Evolutionary conservation across 1,139 yeast genomes (phyloP).

Genomic region (Yarrowia galli): DNA sequence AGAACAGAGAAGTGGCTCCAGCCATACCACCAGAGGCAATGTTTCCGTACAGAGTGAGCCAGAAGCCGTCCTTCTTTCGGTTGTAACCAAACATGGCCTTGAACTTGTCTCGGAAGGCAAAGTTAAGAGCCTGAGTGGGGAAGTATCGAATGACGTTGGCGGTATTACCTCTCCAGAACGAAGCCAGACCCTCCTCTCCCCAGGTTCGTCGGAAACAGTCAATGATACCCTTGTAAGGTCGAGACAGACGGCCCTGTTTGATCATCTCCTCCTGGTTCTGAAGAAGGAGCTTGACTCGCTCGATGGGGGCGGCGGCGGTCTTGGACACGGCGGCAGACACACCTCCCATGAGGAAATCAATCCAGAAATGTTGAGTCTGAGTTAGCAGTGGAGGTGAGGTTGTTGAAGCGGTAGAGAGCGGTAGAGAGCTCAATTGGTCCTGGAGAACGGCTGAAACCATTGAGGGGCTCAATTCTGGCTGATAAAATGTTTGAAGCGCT

Average conservation of each 20-base stretch:
- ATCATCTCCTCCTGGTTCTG: conserved; percentile 86
- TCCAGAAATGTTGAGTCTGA: conserved; percentile 39
- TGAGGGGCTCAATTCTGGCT: too few species aligned
- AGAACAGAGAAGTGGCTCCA: conserved; percentile 76
- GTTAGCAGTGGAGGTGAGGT: not conserved
- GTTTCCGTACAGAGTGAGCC: conserved; percentile 79
- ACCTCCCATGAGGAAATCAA: conserved; percentile 79
- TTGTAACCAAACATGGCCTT: conserved; percentile 76
- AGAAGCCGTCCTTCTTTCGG: conserved; percentile 68
- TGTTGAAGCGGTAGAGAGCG: too few species aligned
- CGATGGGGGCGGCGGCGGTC: conserved; percentile 87
- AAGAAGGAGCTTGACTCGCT: conserved; percentile 79
- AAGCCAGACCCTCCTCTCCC: conserved; percentile 70
- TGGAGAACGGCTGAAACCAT: too few species aligned
- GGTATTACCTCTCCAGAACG: conserved; percentile 87
- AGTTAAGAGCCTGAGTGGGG: conserved; percentile 86
- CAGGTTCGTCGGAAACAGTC: conserved; percentile 79
- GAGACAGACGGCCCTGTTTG: conserved; percentile 77
- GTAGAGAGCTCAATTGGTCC: too few species aligned
- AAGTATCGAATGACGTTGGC: conserved; percentile 84
- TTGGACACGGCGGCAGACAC: conserved; percentile 84
- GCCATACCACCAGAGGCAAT: conserved; percentile 84
- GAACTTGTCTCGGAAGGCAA: conserved; percentile 84
- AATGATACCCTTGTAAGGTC: conserved; percentile 68
- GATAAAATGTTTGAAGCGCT: too few species aligned